Evolutionary conservation across 2,329 filamentous ascomycete genomes (phyloP), one percentile per base, ranked within the genome.

Genomic region (Botrytis fragariae): DNA sequence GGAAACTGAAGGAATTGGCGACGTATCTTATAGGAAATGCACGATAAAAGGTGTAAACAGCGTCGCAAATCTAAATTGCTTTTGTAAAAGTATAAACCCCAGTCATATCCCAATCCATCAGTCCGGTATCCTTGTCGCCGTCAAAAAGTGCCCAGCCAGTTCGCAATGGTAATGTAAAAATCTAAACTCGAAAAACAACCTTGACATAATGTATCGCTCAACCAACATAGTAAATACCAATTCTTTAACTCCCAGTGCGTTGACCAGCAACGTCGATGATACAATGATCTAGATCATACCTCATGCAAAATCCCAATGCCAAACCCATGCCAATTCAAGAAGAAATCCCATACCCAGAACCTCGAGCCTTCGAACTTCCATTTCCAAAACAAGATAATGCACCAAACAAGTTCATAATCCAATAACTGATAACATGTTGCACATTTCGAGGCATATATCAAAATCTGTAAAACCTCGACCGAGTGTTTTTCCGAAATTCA

Each of bases 131-230:
- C 42, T 16, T 39, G 9, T 39, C 44, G 32, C 42, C 25, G 42
- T 63, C 22, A 25, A 71, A 42, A 71, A 42, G n/a, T 64, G n/a
- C 16, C 69, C 10, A 25, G 59, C 59, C 59, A 63, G 59, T 51
- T 71, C 59, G 69, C 59, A 71, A 42, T 32, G 32, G 59, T 29
- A 71, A 51, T 64, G 25, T 71, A 51, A 25, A 14, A 69, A 64
- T 62, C 57, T 71, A 71, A 64, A 71, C 6, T 3, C 2, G 32
- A 22, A 69, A 69, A 29, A 37, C 44, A 65, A 57, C 37, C 35
- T 6, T 22, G 42, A 48, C 32, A 63, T 48, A 54, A 63, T 71
- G 32, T 32, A 71, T 48, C 59, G 8, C 60, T 51, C 44, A 42
- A 48, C 54, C 18, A 16, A 37, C 32, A 22, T 39, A 18, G 48